Percentiles rank a stretch among this genome's conserved stretches.
Conservation (phyloP, 2,329 filamentous ascomycete species). For the Fusarium sp. region DNA sequence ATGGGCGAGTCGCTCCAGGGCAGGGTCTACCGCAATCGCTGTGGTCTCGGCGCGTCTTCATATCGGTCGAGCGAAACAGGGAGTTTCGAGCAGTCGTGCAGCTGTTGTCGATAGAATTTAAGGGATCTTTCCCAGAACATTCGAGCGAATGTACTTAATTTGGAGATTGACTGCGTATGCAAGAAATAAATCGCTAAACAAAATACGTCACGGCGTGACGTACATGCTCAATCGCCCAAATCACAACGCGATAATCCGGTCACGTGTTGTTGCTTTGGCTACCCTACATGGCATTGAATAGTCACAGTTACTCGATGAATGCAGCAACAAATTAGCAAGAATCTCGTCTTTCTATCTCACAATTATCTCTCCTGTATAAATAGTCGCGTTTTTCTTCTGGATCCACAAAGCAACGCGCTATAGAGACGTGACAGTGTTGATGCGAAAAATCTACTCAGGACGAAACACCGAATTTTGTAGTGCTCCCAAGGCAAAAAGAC, state of each 20-base stretch:
- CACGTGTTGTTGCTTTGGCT: background rate
- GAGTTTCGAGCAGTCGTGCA: background rate
- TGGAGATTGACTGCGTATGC: background rate
- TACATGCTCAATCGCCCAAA: background rate
- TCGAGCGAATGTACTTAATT: fast-evolving
- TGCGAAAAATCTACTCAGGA: too few species aligned
- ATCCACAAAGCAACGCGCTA: fast-evolving
- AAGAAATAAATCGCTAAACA: background rate
- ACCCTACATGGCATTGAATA: background rate
- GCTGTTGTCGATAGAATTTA: fast-evolving
- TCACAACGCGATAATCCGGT: background rate
- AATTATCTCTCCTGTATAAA: too few species aligned
- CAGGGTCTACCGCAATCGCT: background rate
- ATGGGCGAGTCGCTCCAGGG: background rate
- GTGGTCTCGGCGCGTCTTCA: background rate
- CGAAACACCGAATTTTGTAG: too few species aligned
- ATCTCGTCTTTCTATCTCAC: too few species aligned
- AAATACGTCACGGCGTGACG: background rate
- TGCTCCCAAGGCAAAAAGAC: too few species aligned
- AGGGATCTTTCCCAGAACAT: background rate
- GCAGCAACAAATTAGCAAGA: too few species aligned
- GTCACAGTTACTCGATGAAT: background rate
- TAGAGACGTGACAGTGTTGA: too few species aligned
- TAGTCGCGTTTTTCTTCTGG: too few species aligned
- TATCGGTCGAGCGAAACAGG: background rate